Percentiles rank a stretch among this genome's conserved stretches.
Conservation (phyloP, 1,284 basidiomycete genomes). For the Paramarasmius palmivorus region DNA sequence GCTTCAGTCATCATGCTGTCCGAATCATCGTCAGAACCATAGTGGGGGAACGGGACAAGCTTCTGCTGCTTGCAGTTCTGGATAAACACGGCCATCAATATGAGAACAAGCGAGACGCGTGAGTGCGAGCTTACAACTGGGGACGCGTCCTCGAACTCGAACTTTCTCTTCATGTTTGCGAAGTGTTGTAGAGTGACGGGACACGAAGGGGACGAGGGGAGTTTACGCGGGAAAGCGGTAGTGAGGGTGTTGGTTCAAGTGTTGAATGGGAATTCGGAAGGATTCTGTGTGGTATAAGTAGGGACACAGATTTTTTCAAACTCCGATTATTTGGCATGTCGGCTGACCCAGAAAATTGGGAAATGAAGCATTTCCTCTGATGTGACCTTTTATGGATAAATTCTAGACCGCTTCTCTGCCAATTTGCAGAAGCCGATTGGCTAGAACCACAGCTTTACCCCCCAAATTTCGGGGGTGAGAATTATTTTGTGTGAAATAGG, state of each 20-base stretch:
- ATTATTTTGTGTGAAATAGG: too few species aligned
- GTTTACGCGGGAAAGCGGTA: constrained; percentile 13
- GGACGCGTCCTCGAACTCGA: constrained; percentile 55
- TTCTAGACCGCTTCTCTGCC: too few species aligned
- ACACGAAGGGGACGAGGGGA: constrained; percentile 25
- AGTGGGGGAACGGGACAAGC: constrained; percentile 69
- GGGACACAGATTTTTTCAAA: constrained; percentile 17
- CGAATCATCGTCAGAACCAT: constrained; percentile 59
- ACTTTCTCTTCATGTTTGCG: constrained; percentile 77
- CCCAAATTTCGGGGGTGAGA: too few species aligned
- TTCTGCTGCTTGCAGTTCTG: constrained; percentile 69
- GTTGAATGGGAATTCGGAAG: constrained; percentile 11
- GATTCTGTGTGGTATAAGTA: not conserved
- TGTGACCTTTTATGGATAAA: too few species aligned
- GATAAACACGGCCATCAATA: not conserved
- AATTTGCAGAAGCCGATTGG: too few species aligned
- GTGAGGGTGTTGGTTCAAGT: constrained; percentile 14
- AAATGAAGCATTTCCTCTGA: too few species aligned
- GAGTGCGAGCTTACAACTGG: constrained; percentile 31
- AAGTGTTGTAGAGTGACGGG: constrained; percentile 15
- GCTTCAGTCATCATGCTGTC: constrained; percentile 60
- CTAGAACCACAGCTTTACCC: too few species aligned
- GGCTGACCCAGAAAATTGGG: too few species aligned
- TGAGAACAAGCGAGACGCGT: not conserved
- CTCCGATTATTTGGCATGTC: not conserved